Conservation (phyloP, 2,329 filamentous ascomycete genomes). For the Coniella vitis region DNA sequence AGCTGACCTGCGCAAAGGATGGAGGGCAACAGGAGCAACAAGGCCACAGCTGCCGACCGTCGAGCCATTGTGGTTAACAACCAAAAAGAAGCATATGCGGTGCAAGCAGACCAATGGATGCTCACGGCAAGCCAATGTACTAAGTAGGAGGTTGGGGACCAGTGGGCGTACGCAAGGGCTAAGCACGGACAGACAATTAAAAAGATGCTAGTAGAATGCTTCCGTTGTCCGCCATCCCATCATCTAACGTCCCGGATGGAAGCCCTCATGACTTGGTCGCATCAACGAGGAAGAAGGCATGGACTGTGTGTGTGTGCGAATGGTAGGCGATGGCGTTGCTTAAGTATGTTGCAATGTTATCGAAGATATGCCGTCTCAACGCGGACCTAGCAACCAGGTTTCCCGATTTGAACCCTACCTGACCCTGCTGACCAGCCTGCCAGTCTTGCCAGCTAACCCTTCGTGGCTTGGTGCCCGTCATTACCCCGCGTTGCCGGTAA, state of each 20-base stretch:
- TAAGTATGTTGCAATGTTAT: neutral
- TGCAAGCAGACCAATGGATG: too few relatives aligned
- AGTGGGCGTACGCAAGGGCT: too few relatives aligned
- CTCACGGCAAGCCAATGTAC: neutral
- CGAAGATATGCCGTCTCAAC: neutral
- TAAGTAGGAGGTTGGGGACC: neutral
- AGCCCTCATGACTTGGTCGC: too few relatives aligned
- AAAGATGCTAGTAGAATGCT: too few relatives aligned
- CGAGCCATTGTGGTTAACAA: conserved; percentile 1
- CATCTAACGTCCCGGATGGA: too few relatives aligned
- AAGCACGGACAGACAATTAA: too few relatives aligned
- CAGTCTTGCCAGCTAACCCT: too few relatives aligned
- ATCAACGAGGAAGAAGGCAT: too few relatives aligned
- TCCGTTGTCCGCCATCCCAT: too few relatives aligned
- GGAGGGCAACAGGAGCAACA: neutral
- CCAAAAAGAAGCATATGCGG: neutral
- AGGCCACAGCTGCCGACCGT: neutral
- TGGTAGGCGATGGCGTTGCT: too few relatives aligned
- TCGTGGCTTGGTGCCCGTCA: neutral
- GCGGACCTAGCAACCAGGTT: neutral
- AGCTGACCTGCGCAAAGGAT: conserved; percentile 1
- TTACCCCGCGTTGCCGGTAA: neutral
- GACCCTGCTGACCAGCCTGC: neutral
- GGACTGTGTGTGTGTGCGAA: too few relatives aligned
- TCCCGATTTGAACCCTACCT: neutral